Conservation (phyloP, 176 grass and related monocot genomes). For the Cenchrus fungigraminus region DNA sequence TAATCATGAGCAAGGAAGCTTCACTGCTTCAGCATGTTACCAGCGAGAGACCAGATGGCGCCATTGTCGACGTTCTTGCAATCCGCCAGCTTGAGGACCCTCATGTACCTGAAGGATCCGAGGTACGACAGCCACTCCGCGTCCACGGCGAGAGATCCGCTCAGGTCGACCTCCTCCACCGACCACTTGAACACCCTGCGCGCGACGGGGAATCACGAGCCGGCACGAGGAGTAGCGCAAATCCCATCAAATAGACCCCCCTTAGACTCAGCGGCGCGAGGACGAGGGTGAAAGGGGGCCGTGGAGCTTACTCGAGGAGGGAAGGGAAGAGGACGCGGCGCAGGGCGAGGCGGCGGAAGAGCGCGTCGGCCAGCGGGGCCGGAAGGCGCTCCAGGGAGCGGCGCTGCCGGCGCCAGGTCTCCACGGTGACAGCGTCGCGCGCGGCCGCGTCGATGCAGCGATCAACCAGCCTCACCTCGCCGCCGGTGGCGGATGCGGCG, state of each 20-base stretch:
- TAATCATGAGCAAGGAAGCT: background rate
- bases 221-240: background rate
- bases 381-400: conserved; percentile 85
- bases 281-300: background rate
- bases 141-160: conserved; percentile 51
- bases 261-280: background rate
- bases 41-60: conserved; percentile 70
- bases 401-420: conserved; percentile 82
- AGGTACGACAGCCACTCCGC: conserved; percentile 89
- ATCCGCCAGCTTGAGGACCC: conserved; percentile 62
- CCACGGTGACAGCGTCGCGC: conserved; percentile 51
- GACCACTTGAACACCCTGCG: conserved; percentile 72
- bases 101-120: conserved; percentile 65
- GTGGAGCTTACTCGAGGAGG: conserved; percentile 71
- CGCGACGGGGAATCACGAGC: background rate
- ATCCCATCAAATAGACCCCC: background rate
- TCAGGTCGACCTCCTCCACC: conserved; percentile 71
- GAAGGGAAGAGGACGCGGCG: conserved; percentile 77
- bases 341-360: conserved; percentile 65
- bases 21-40: conserved; percentile 28
- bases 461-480: conserved; percentile 43
- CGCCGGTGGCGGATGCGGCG: background rate
- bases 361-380: conserved; percentile 65
- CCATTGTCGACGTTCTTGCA: conserved; percentile 70
- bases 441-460: conserved; percentile 71